Base-by-base conservation (phyloP, 345 rosid genomes). In the Murraya koenigii region DNA sequence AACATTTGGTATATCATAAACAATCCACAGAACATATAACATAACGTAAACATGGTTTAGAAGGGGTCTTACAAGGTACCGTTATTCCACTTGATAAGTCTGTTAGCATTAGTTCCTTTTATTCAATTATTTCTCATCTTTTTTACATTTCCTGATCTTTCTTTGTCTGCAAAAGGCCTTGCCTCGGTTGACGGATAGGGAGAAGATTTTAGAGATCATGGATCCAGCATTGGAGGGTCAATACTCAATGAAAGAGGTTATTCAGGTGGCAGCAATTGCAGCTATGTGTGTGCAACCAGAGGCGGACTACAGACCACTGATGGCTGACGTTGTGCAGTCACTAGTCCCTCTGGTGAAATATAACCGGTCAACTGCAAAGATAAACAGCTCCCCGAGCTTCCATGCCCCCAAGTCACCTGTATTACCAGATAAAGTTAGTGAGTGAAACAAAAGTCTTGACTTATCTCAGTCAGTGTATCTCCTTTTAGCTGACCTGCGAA, bases 251-350 rank as follows among this genome's bases (percentile, higher is more conserved):
- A 93, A 92, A 85, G 97, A 96, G 44, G 95, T 88, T 4, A 80
- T 92, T 84, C 98, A 92, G 69, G 99, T 96, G 73, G 98, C 97
- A 10, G 98, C 99, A 9, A 92, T 96, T 66, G 97, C 99, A 49
- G 95, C 97, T 68, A 92, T 96, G 98, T 96, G 98, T 61, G 99
- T 92, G 77, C 95, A 93, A 79, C 93, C 89, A 17, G 95, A 92
- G 81, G 89, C 97, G 8, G 98, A 93, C 79, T 95, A 95, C 88
- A 85, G 98, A 82, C 99, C 94, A 26, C 75, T 95, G 63, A 93
- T 95, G 98, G 98, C 99, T 8, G 98, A 93, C 71, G 97, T 93
- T 9, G 97, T 93, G 80, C 94, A 93, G 83, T 96, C 98, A 8
- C 83, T 93, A 35, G 89, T 90, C 58, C 99, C 98, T 0, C 79